Evolutionary conservation across 169 alveolate genomes (phyloP).

Genomic region (Plasmodium inui): DNA sequence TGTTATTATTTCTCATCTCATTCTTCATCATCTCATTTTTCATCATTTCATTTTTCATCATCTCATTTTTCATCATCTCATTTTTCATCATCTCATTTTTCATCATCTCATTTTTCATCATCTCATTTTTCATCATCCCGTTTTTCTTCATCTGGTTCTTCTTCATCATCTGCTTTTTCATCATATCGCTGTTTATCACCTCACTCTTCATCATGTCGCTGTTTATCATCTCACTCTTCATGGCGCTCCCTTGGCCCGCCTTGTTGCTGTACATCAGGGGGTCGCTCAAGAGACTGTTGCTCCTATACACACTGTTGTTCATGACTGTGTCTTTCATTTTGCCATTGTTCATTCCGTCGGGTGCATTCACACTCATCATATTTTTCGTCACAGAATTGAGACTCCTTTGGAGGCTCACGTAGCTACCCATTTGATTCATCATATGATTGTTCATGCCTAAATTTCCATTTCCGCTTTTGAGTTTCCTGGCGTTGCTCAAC

Average conservation of each 20-base stretch:
- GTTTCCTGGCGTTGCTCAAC: not conserved
- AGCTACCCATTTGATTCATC: slow-evolving; percentile 22
- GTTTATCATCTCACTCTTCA: not conserved
- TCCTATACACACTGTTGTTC: slow-evolving; percentile 23
- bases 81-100: not conserved
- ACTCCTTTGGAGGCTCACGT: slow-evolving; percentile 1
- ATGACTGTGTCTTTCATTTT: slow-evolving; percentile 14
- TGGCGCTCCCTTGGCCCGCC: not conserved
- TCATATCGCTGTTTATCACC: slow-evolving; percentile 2
- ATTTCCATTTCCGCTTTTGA: not conserved
- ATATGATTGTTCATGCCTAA: slow-evolving; percentile 4
- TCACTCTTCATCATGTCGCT: not conserved
- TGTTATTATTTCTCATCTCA: slow-evolving; percentile 14
- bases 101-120: not conserved
- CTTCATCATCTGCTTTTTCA: slow-evolving; percentile 6
- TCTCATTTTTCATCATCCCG: slow-evolving; percentile 8
- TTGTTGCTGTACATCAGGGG: not conserved
- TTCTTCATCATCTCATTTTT: not conserved
- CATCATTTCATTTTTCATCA: not conserved
- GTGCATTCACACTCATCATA: slow-evolving; percentile 2
- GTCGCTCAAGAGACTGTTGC: slow-evolving; percentile 9
- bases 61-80: no score
- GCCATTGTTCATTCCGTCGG: not conserved
- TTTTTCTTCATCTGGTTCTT: not conserved
- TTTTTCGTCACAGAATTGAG: slow-evolving; percentile 6